Evolutionary conservation across 805 yeast species (phyloP).

Genomic region (Cyberlindnera meyerae): DNA sequence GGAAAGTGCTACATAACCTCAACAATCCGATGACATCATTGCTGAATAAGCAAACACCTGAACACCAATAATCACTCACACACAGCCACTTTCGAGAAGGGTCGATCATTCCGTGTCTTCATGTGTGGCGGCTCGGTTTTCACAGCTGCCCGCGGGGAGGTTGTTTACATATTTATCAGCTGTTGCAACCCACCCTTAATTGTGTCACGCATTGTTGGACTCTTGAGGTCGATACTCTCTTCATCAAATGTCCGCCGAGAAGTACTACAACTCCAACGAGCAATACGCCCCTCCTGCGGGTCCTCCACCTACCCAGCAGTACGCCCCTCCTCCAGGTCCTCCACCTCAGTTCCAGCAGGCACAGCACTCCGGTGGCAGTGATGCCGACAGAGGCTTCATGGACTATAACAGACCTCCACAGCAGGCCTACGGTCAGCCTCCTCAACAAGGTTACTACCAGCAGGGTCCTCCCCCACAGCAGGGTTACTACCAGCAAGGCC

Average conservation of each 20-base stretch:
- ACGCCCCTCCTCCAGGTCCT: conserved; percentile 18
- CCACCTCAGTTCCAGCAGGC: conserved; percentile 9
- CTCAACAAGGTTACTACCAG: conserved; percentile 17
- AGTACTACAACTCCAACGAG: conserved; percentile 21
- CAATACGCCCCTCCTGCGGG: conserved; percentile 18
- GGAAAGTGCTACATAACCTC: too few species aligned
- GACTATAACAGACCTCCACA: conserved; percentile 20
- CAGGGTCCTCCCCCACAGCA: conserved; percentile 18
- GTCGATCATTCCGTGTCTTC: too few species aligned
- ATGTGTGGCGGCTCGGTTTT: too few species aligned
- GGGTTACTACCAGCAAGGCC: conserved; percentile 33
- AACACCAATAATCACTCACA: too few species aligned
- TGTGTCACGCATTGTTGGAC: too few species aligned
- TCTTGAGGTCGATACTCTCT: too few species aligned
- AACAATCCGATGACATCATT: too few species aligned
- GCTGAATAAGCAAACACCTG: too few species aligned
- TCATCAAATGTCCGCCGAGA: conserved; percentile 23
- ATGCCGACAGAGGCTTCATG: conserved; percentile 16
- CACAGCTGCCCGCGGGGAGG: too few species aligned
- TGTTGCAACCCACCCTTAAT: too few species aligned
- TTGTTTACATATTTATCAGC: too few species aligned
- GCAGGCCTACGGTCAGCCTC: conserved; percentile 15
- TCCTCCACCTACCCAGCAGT: conserved; percentile 17
- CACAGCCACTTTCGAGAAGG: too few species aligned
- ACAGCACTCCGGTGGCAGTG: neutral